Conservation (phyloP, 2,329 filamentous ascomycete species). For the Colletotrichum gloeosporioides region DNA sequence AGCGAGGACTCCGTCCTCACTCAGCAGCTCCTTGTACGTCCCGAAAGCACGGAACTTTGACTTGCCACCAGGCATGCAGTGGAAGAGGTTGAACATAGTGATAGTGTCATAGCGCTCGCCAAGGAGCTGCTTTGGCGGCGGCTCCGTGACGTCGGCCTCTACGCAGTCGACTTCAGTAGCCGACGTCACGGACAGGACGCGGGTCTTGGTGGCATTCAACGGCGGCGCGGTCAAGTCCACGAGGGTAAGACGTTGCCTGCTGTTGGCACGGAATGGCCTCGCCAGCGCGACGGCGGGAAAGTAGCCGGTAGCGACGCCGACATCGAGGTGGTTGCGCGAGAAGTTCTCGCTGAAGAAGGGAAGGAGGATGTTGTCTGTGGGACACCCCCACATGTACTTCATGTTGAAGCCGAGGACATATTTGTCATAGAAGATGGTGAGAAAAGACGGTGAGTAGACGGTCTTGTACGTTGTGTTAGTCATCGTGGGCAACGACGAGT, state of each 20-base stretch:
- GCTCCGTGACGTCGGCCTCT: conserved; percentile 39
- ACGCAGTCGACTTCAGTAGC: conserved; percentile 30
- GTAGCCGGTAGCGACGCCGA: conserved; percentile 45
- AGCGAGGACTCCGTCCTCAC: conserved; percentile 38
- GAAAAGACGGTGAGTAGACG: conserved; percentile 11
- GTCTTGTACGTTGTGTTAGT: conserved; percentile 8
- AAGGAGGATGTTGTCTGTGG: conserved; percentile 31
- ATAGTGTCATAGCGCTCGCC: conserved; percentile 43
- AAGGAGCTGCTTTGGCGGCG: conserved; percentile 30
- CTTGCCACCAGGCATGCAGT: conserved; percentile 41
- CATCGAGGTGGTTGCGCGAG: conserved; percentile 40
- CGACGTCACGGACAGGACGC: conserved; percentile 27
- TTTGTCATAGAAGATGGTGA: conserved; percentile 32
- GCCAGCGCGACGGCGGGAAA: conserved; percentile 35
- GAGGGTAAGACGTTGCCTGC: conserved; percentile 35
- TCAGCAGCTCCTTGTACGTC: conserved; percentile 35
- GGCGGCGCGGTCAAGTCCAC: conserved; percentile 40
- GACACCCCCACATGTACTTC: conserved; percentile 40
- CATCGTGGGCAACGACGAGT: neutral
- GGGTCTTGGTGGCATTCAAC: conserved; percentile 32
- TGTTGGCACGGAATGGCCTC: conserved; percentile 15
- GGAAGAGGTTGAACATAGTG: conserved; percentile 47
- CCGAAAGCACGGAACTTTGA: conserved; percentile 35
- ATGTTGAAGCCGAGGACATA: conserved; percentile 40
- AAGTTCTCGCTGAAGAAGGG: conserved; percentile 40